Base-by-base conservation (phyloP, 192 early-diverging fungal species). In the Coemansia sp. region DNA sequence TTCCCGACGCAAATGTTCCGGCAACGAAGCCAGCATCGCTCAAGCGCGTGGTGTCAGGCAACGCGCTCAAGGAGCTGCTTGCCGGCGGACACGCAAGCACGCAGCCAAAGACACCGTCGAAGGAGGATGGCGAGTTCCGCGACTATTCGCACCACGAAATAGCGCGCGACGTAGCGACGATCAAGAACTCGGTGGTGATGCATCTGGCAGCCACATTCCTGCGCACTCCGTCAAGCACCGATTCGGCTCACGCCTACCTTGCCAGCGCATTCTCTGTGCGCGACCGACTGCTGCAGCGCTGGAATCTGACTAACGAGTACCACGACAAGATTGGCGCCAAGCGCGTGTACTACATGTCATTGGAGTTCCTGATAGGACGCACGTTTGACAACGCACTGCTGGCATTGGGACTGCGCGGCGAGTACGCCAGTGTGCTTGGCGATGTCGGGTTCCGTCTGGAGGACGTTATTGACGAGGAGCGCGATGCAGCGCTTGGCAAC, bases 351-450 rank as follows among this genome's bases (percentile, higher is more conserved):
- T 99, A 99, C 85, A 83, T 99, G 69, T 98, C 96, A 39, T 88
- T 99, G 69, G 97, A 99, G 87, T 99, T 99, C 79, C 84, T 99
- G 60, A 81, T 99, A 40, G 97, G 97, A 32, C 88, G 97, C 52
- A 92, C 96, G n/a, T 88, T 99, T 69, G 97, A 99, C 87, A 97
- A 96, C 83, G 94, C 96, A 19, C 85, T 99, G 61, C 87, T 97
- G 63, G 94, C 93, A 61, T 84, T 97, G 67, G 82, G 82, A 48
- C 78, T 96, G 43, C 95, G 97, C 75, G 84, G 88, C n/a, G 79
- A 81, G 62, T 99, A 92, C 80, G 82, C 83, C 18, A 71, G 85
- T 63, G 92, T 87, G 51, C 78, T 72, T 32, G 72, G 87, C 52
- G 83, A 90, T 26, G 85, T 99, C 13, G 97, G 97, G 18, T 99